phyloP scores from a whole-genome alignment of 169 alveolate species.

The Perkinsus olseni region DNA sequence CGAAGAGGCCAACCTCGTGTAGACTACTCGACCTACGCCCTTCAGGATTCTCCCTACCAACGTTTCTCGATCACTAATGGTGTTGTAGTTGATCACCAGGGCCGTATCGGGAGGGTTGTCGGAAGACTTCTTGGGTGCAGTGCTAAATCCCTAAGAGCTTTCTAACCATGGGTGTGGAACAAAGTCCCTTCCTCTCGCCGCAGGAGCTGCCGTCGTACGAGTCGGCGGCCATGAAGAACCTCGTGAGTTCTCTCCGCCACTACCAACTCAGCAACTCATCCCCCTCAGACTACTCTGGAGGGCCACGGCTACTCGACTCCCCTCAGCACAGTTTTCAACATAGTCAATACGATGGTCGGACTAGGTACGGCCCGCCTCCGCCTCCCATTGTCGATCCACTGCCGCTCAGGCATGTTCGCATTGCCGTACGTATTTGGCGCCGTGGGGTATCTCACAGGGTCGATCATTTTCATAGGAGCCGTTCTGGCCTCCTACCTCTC shows the following conservation, averaged over 20 bases:
- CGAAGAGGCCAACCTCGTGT: conserved; percentile 72
- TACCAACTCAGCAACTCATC: too few species aligned
- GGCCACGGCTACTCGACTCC: background rate
- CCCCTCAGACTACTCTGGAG: background rate
- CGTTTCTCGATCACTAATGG: background rate
- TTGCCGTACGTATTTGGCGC: background rate
- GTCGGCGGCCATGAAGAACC: background rate
- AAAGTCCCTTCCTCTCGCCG: background rate
- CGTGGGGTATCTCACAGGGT: background rate
- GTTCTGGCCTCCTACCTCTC: background rate
- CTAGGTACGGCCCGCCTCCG: background rate
- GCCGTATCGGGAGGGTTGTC: too few species aligned
- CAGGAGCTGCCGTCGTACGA: background rate
- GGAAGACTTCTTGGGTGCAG: too few species aligned
- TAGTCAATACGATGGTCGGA: background rate
- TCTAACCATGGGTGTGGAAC: background rate
- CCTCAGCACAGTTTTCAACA: background rate
- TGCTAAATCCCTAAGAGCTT: background rate
- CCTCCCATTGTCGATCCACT: background rate
- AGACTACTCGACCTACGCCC: conserved; percentile 9
- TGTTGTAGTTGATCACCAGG: background rate
- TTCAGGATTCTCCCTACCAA: conserved; percentile 18
- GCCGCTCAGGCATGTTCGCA: background rate
- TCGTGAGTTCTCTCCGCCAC: background rate
- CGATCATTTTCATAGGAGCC: background rate